Conservation (phyloP, 495 filamentous ascomycete genomes). For the Bathelium albidoporum region DNA sequence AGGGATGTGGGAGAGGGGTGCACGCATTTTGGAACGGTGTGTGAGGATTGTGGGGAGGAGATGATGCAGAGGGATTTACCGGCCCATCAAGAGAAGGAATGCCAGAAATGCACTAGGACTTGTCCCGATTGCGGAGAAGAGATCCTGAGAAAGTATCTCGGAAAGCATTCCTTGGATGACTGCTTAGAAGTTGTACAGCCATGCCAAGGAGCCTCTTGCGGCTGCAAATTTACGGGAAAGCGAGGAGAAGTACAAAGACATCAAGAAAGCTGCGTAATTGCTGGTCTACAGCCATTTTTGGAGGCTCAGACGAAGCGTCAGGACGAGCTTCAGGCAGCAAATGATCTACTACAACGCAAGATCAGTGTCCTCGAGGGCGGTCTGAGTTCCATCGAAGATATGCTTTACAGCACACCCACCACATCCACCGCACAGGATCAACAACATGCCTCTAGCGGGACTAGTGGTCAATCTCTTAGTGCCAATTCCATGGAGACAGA, state of each 20-base stretch:
- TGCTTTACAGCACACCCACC: slow-evolving; percentile 20
- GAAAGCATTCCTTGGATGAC: slow-evolving; percentile 36
- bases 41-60: slow-evolving; percentile 42
- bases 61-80: slow-evolving; percentile 51
- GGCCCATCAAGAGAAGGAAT: slow-evolving; percentile 42
- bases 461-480: neutral
- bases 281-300: slow-evolving; percentile 49
- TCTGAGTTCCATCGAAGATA: slow-evolving; percentile 37
- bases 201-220: slow-evolving; percentile 47
- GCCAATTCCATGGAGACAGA: neutral
- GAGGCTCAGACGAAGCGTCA: slow-evolving; percentile 47
- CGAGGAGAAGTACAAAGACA: slow-evolving; percentile 44
- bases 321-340: slow-evolving; percentile 45
- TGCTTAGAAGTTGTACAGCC: slow-evolving; percentile 45
- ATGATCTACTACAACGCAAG: slow-evolving; percentile 46
- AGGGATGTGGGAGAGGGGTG: slow-evolving; percentile 48
- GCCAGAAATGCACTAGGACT: slow-evolving; percentile 37
- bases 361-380: slow-evolving; percentile 50
- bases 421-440: neutral
- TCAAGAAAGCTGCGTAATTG: slow-evolving; percentile 45
- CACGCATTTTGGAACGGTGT: slow-evolving; percentile 45
- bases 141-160: slow-evolving; percentile 40
- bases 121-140: slow-evolving; percentile 46
- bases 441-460: slow-evolving; percentile 8
- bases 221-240: slow-evolving; percentile 44